These are phyloP conservation scores for Aureobasidium sp. DNA, from an alignment of 2,329 filamentous ascomycete species.

Conservation along the genomic window DNA sequence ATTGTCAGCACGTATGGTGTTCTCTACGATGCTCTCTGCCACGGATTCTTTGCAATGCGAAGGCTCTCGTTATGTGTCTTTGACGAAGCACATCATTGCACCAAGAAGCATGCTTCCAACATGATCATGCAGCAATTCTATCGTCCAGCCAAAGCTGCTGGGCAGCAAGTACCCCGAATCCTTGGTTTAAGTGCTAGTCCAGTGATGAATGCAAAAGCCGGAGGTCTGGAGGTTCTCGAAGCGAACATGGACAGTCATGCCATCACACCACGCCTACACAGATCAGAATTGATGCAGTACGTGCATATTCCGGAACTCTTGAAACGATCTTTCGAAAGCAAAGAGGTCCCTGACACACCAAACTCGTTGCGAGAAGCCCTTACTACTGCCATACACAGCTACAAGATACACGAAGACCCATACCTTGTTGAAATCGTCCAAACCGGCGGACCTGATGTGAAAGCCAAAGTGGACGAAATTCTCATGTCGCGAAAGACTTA, in stretches of 20 bases:
- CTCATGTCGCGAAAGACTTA: slow-evolving; percentile 30
- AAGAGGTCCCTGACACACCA: background rate
- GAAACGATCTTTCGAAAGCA: slow-evolving; percentile 15
- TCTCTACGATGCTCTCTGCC: slow-evolving; percentile 62
- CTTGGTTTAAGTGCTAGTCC: slow-evolving; percentile 78
- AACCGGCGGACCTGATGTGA: slow-evolving; percentile 22
- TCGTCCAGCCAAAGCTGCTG: slow-evolving; percentile 34
- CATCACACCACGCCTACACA: slow-evolving; percentile 58
- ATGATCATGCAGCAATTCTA: slow-evolving; percentile 70
- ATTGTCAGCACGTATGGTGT: slow-evolving; percentile 72
- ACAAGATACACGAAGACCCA: slow-evolving; percentile 33
- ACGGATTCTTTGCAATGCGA: slow-evolving; percentile 62
- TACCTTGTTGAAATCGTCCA: slow-evolving; percentile 29
- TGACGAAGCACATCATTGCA: slow-evolving; percentile 80
- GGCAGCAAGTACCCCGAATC: slow-evolving; percentile 51
- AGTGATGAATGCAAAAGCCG: slow-evolving; percentile 50
- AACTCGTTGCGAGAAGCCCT: slow-evolving; percentile 19
- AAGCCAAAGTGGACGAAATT: slow-evolving; percentile 22
- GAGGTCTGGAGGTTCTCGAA: slow-evolving; percentile 56
- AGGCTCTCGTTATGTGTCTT: slow-evolving; percentile 64
- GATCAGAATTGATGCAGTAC: slow-evolving; percentile 59
- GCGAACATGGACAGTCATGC: slow-evolving; percentile 60
- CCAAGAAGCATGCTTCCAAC: slow-evolving; percentile 54
- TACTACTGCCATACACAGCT: slow-evolving; percentile 7
- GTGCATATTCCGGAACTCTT: slow-evolving; percentile 58